Base-by-base conservation (phyloP, 2,329 filamentous ascomycete genomes). In the Verticillium albo-atrum region DNA sequence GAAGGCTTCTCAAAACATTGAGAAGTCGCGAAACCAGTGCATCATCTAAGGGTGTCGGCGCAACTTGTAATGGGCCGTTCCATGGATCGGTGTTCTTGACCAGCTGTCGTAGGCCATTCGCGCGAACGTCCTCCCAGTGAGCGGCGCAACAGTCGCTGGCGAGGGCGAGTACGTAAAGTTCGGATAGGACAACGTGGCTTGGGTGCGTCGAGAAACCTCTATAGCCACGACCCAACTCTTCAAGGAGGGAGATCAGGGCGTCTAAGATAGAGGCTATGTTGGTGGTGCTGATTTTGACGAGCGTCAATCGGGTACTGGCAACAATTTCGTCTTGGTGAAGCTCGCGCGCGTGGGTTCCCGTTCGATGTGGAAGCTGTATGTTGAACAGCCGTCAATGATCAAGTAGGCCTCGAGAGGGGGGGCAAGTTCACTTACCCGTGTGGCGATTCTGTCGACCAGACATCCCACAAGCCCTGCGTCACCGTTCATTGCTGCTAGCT, bases 141-240 rank as follows among this genome's bases (percentile, higher is more conserved):
- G 82, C 80, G 56, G 81, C 79, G 65, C 85, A 89, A 68, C 87
- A 89, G 67, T 89, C 86, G 68, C 86, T 84, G 35, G 86, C 78
- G 50, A 89, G 75, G 54, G 82, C 79, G 55, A 89, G 72, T n/a
- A 89, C 75, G 66, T 87, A 89, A 54, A 86, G 75, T 69, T 89
- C 86, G 20, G 87, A 89, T 54, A 84, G 78, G 32, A 89, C 74
- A 56, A 89, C 78, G 67, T 88, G 83, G 37, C 78, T 74, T 2
- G 86, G 85, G 65, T 87, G 85, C 25, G 75, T 72, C 53, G 78
- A 71, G 58, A 83, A 74, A 55, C 68, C 72, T 62, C 79, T 79
- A 68, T 84, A 85, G 3, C 83, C 81, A 55, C 80, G 80, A 28
- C 77, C 74, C 42, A 88, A 76, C 37, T 86, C 83, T 68, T 88